Evolutionary conservation across 305 asterid species (phyloP), one percentile per base, ranked within the genome.

Genomic region (Fraxinus sp.): DNA sequence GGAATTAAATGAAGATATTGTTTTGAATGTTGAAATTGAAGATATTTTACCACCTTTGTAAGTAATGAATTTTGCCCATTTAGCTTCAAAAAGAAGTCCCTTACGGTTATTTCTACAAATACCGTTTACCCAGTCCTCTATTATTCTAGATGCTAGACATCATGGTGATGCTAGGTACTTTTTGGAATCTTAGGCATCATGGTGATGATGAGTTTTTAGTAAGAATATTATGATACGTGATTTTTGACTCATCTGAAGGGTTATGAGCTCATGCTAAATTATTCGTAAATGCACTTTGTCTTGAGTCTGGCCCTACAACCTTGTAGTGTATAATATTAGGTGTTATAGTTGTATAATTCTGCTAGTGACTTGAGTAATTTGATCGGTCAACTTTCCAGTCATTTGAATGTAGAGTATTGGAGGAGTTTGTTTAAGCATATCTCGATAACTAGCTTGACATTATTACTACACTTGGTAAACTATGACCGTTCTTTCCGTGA

Each of bases 41-140:
- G 49, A 93, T 78, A 86, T 93, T 76, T 86, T 93, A 13, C 97
- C 99, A 33, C 57, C 85, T 64, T 88, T 94, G 99, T 94, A 89
- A 85, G 94, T 84, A 73, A n/a, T 16, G 39, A 13, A 35, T 28
- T 78, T 41, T 37, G 5, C 28, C 10, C 55, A 55, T 36, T 8
- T 55, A 4, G 10, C 16, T 55, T 59, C 7, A 44, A 30, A 78
- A 46, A 75, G 5, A 26, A 81, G 39, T 22, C 46, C 76, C 72
- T 33, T 39, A 46, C 79, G 20, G 3, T 44, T 44, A 11, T 44
- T 44, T 44, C 5, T 44, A 11, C 5, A 3, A 44, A 11, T 39
- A 39, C 49, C 2, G 14, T 39, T 44, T 11, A 11, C 55, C 0
- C 55, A 11, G 55, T 11, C 55, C 55, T 44, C n/a, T 44, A 44